Evolutionary conservation across 345 rosid species (phyloP).

Genomic region (Lepidium aucheri): DNA sequence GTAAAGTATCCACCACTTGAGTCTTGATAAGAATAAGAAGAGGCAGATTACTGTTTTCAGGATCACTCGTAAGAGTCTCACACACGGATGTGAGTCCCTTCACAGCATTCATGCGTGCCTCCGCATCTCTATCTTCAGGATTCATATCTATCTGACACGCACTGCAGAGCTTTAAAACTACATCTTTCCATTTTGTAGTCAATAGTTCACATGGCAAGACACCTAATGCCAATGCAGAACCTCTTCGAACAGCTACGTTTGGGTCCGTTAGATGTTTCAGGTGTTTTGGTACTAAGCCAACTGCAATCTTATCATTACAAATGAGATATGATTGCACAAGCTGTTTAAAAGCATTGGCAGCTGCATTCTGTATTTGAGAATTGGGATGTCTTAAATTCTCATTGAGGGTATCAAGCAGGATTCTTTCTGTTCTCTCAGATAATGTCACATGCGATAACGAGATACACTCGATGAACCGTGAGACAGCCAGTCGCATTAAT

Average conservation of each 20-base stretch:
- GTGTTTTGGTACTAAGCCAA: constrained; percentile 49
- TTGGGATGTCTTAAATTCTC: constrained; percentile 95
- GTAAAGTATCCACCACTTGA: constrained; percentile 72
- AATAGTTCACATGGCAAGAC: constrained; percentile 66
- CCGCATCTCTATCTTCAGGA: constrained; percentile 91
- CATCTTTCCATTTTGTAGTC: constrained; percentile 55
- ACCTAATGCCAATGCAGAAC: constrained; percentile 83
- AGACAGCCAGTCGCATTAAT: constrained; percentile 94
- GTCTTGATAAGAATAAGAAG: constrained; percentile 57
- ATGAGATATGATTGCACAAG: constrained; percentile 51
- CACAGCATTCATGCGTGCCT: constrained; percentile 91
- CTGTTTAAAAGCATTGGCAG: constrained; percentile 68
- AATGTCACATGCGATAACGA: constrained; percentile 47
- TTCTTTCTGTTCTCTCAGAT: constrained; percentile 57
- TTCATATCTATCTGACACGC: constrained; percentile 82
- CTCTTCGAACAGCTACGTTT: constrained; percentile 88
- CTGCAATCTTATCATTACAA: constrained; percentile 27
- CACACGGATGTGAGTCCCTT: constrained; percentile 83
- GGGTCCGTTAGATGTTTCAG: constrained; percentile 59
- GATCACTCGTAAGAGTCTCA: constrained; percentile 52
- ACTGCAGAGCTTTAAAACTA: constrained; percentile 59
- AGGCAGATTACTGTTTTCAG: constrained; percentile 36
- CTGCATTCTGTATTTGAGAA: constrained; percentile 81
- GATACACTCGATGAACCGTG: constrained; percentile 80
- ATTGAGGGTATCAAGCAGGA: constrained; percentile 63